Base-by-base conservation (phyloP, 192 early-diverging fungal genomes). In the Spizellomyces punctatus region DNA sequence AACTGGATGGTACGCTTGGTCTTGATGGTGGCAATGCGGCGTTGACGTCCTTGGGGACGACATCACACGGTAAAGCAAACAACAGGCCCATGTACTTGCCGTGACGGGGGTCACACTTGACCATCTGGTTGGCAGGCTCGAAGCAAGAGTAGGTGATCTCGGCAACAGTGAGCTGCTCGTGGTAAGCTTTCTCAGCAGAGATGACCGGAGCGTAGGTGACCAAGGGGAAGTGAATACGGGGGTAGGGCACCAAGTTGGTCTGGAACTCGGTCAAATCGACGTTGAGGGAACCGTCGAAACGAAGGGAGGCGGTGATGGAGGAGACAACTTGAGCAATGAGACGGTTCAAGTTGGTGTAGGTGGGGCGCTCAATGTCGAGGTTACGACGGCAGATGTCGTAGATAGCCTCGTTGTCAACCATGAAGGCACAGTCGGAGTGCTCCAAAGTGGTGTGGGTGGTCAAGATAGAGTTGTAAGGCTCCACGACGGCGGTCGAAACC, bases 71-170 rank as follows among this genome's bases (percentile, higher is more conserved):
- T 97, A 99, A 76, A 98, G 84, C 67, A 98, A 88, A 86, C 97
- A 99, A 85, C 94, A 97, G 57, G 96, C 93, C 93, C 95, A 98
- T 98, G 90, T 96, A 98, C 90, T 96, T 97, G 78, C 96, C 95
- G 79, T 93, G 88, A 72, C 92, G 93, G 57, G 95, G 94, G 82
- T 96, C 94, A 80, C 95, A 97, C 90, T 97, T 98, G 81, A 97
- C 96, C 95, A 98, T 97, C 87, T 98, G 95, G 89, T 97, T 97
- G 78, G 86, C 88, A 74, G 95, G 94, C 83, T 98, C 95, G 82
- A 98, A 98, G 86, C 96, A 98, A 46, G 95, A 85, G 76, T 87
- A 90, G 80, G 96, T 97, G 88, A 98, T 98, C 82, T 98, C 95
- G 61, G 91, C 82, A 66, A 98, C 96, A 64, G 90, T 92, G 78